Conservation (phyloP, 805 yeast genomes). For the Saturnispora diversa region DNA sequence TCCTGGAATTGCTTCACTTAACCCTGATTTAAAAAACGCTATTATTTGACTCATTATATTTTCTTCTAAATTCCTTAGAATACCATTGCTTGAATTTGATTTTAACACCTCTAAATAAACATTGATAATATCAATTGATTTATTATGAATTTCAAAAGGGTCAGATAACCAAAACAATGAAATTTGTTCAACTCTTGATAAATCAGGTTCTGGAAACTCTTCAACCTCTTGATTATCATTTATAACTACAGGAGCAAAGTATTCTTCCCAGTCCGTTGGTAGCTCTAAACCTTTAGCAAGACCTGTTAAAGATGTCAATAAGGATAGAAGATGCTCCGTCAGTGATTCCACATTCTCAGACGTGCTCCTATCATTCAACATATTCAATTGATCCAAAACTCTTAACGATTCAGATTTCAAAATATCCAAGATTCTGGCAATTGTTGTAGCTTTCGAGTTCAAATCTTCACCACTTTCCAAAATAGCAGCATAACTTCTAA, state of each 20-base stretch:
- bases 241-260: conserved; percentile 18
- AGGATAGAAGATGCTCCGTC: conserved; percentile 43
- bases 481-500: conserved; percentile 55
- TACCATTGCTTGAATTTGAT: conserved; percentile 14
- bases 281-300: conserved; percentile 61
- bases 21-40: conserved; percentile 52
- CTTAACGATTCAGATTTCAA: conserved; percentile 19
- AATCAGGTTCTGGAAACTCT: conserved; percentile 1
- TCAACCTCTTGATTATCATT: neutral
- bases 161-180: conserved; percentile 26
- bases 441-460: conserved; percentile 30
- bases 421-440: conserved; percentile 20
- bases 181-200: neutral
- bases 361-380: neutral
- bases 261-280: conserved; percentile 45
- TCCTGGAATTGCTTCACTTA: conserved; percentile 54
- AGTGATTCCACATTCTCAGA: conserved; percentile 22
- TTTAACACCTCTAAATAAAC: conserved; percentile 34
- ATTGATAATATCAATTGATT: conserved; percentile 35
- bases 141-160: conserved; percentile 36
- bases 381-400: conserved; percentile 12
- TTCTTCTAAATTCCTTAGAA: conserved; percentile 31
- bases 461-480: conserved; percentile 49
- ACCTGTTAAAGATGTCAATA: conserved; percentile 57
- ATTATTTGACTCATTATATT: conserved; percentile 58